Evolutionary conservation across 2,329 filamentous ascomycete species (phyloP).

Genomic region (Fusarium musae): DNA sequence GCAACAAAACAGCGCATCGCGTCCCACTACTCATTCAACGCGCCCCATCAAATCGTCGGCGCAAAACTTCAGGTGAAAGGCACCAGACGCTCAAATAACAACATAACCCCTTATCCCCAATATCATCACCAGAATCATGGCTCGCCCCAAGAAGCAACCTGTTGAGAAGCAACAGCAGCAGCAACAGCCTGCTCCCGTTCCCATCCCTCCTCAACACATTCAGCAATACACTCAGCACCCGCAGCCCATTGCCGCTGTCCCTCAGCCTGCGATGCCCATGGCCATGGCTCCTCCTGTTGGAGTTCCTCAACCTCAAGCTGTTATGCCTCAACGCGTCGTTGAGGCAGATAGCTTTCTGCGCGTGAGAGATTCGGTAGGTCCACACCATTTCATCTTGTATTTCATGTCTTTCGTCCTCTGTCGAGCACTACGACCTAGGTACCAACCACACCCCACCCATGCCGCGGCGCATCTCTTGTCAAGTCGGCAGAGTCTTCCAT

Average conservation of each 20-base stretch:
- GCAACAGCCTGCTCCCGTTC: slow-evolving; percentile 50
- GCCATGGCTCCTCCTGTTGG: slow-evolving; percentile 40
- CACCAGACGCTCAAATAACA: background rate
- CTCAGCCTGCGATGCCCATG: slow-evolving; percentile 55
- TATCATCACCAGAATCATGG: slow-evolving; percentile 48
- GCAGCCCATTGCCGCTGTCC: slow-evolving; percentile 47
- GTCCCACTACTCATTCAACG: slow-evolving; percentile 29
- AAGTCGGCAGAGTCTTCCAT: background rate
- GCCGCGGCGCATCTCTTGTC: background rate
- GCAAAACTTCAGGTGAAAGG: slow-evolving; percentile 17
- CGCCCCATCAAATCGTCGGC: slow-evolving; percentile 17
- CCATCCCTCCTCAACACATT: slow-evolving; percentile 39
- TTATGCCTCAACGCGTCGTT: slow-evolving; percentile 56
- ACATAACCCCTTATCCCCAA: background rate
- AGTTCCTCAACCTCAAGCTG: slow-evolving; percentile 30
- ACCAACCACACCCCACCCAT: background rate
- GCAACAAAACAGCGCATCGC: slow-evolving; percentile 32
- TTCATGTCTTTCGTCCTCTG: background rate
- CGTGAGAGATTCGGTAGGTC: slow-evolving; percentile 83
- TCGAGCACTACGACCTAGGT: background rate
- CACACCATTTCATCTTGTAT: slow-evolving; percentile 21
- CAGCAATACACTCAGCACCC: slow-evolving; percentile 37
- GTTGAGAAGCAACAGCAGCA: slow-evolving; percentile 43
- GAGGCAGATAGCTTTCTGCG: slow-evolving; percentile 81
- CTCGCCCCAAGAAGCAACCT: slow-evolving; percentile 59